Evolutionary conservation across 345 rosid species (phyloP).

Genomic region (Pugionium dolabratum): DNA sequence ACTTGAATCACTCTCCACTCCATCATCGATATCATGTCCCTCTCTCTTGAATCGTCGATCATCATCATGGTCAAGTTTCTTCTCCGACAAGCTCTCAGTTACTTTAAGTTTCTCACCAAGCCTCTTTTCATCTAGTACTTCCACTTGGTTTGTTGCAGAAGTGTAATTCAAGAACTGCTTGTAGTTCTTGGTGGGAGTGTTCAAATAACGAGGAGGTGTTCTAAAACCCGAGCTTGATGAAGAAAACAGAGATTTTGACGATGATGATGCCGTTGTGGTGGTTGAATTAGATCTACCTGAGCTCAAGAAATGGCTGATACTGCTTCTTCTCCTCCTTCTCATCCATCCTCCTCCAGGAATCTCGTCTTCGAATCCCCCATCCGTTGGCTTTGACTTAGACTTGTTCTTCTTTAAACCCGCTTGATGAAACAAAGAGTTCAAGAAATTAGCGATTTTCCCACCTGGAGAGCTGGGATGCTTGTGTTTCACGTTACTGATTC

Average conservation of each 20-base stretch:
- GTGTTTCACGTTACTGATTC: conserved; percentile 47
- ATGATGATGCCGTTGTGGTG: conserved; percentile 34
- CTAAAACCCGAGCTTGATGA: conserved; percentile 72
- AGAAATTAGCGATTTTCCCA: conserved; percentile 78
- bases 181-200: conserved; percentile 62
- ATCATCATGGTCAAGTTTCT: conserved; percentile 37
- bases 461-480: conserved; percentile 95
- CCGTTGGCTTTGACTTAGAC: conserved; percentile 43
- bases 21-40: conserved; percentile 53
- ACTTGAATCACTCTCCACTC: conserved; percentile 89
- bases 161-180: conserved; percentile 52
- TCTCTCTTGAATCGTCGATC: conserved; percentile 35
- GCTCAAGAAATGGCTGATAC: conserved; percentile 83
- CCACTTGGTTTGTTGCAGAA: conserved; percentile 56
- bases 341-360: conserved; percentile 40
- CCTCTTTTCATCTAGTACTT: conserved; percentile 41
- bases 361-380: conserved; percentile 56
- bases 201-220: conserved; percentile 66
- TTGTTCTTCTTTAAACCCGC: conserved; percentile 75
- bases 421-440: conserved; percentile 84
- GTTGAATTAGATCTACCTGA: conserved; percentile 49
- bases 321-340: conserved; percentile 79
- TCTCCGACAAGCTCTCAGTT: conserved; percentile 39
- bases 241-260: conserved; percentile 57
- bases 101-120: conserved; percentile 45